phyloP scores from a whole-genome alignment of 345 rosid species.

The Dipteronia dyeriana region DNA sequence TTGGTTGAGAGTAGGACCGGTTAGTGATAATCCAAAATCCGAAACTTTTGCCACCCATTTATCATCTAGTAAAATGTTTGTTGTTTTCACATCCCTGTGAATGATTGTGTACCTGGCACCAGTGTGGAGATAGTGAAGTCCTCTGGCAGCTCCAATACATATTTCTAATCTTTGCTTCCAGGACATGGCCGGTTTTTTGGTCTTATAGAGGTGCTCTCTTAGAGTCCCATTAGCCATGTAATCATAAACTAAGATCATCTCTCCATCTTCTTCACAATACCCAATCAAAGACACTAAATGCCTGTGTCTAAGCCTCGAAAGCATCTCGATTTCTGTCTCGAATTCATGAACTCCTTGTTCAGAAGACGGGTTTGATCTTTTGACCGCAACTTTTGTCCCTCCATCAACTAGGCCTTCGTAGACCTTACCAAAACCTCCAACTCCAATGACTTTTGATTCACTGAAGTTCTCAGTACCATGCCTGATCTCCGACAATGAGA shows the following conservation, averaged over 20 bases:
- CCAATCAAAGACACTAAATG: slow-evolving; percentile 71
- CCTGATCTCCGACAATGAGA: slow-evolving; percentile 48
- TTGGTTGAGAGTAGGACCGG: slow-evolving; percentile 47
- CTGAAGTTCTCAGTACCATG: slow-evolving; percentile 49
- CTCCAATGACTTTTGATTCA: slow-evolving; percentile 52
- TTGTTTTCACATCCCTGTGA: slow-evolving; percentile 74
- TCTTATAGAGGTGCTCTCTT: slow-evolving; percentile 51
- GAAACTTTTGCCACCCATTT: slow-evolving; percentile 74
- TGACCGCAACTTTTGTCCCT: slow-evolving; percentile 53
- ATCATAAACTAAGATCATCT: slow-evolving; percentile 67
- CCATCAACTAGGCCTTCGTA: slow-evolving; percentile 52
- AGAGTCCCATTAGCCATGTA: slow-evolving; percentile 66
- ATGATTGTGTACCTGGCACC: slow-evolving; percentile 64
- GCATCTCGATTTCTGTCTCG: slow-evolving; percentile 68
- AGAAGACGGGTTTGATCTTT: slow-evolving; percentile 64
- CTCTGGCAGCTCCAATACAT: slow-evolving; percentile 70
- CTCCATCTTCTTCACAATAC: slow-evolving; percentile 62
- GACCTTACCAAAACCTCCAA: slow-evolving; percentile 75
- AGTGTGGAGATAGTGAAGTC: slow-evolving; percentile 74
- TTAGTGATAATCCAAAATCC: slow-evolving; percentile 58
- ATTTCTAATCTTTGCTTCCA: slow-evolving; percentile 67
- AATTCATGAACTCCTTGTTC: slow-evolving; percentile 67
- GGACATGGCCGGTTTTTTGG: slow-evolving; percentile 34
- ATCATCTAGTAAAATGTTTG: slow-evolving; percentile 64
- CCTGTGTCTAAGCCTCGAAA: slow-evolving; percentile 63